Conservation (phyloP, 768 basidiomycete species). For the Amanita phalloides region DNA sequence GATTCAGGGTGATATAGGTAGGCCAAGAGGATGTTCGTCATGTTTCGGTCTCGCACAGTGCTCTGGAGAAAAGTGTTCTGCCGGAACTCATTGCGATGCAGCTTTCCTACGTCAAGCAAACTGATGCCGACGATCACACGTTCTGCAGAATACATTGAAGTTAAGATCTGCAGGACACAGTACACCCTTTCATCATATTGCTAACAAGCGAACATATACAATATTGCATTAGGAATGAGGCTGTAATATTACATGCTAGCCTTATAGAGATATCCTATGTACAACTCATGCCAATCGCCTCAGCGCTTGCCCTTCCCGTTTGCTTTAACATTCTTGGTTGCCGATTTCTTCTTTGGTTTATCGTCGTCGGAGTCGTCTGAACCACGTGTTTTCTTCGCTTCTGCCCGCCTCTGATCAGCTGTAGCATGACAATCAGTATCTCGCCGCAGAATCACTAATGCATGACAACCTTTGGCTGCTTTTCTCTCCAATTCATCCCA, state of each 20-base stretch:
- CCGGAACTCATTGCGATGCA: too few relatives aligned
- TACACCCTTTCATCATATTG: too few relatives aligned
- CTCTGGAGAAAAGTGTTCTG: too few relatives aligned
- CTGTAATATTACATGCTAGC: background rate
- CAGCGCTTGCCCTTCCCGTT: constrained; percentile 21
- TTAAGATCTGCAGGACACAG: too few relatives aligned
- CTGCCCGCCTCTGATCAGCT: constrained; percentile 44
- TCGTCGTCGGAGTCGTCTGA: constrained; percentile 45
- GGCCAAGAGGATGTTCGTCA: too few relatives aligned
- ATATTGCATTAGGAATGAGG: background rate
- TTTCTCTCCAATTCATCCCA: constrained; percentile 95
- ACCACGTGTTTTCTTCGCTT: constrained; percentile 26
- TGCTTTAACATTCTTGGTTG: constrained; percentile 21
- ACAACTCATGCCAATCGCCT: constrained; percentile 5
- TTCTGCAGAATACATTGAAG: too few relatives aligned
- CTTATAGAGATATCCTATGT: background rate
- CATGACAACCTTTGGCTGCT: constrained; percentile 65
- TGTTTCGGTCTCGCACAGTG: too few relatives aligned
- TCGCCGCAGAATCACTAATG: constrained; percentile 8
- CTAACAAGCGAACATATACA: background rate
- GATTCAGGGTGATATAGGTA: too few relatives aligned
- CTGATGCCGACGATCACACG: too few relatives aligned
- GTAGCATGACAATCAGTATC: constrained; percentile 7
- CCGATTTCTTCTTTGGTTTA: constrained; percentile 36
- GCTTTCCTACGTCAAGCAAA: too few relatives aligned